Evolutionary conservation across 2,329 filamentous ascomycete species (phyloP), one percentile per base, ranked within the genome.

Genomic region (Microdochium paspali): DNA sequence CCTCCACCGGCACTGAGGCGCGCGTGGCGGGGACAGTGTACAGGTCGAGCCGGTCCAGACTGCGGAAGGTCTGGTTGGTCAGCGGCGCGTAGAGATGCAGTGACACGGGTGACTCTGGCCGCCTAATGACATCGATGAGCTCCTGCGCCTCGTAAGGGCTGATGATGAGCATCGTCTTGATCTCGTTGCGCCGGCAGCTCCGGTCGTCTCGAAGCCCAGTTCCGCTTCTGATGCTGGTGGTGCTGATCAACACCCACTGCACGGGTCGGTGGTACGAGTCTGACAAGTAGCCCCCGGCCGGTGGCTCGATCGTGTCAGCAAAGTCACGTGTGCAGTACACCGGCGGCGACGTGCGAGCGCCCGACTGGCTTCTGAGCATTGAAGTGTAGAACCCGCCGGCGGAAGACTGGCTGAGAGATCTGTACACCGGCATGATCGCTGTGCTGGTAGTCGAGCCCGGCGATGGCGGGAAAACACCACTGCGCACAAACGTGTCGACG

Each of bases 61-160:
- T 40, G 18, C 35, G 35, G 35, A 40, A 40, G 6, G n/a, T 20
- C 23, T 40, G n/a, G 35, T 40, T 40, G 1, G 62, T 58, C 0
- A 74, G 66, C 1, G 79, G 68, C 1, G 71, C 55, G 49, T 81
- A 84, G 0, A 79, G 35, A 54, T 77, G 73, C 43, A 85, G 35
- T 20, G 35, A 0, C 60, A 57, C 0, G 74, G 69, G 3, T 51
- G 42, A 0, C 50, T 47, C n/a, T n/a, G n/a, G n/a, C n/a, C n/a
- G 0, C 62, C 70, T 46, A 2, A 85, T 71, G 0, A 32, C 5
- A 0, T 64, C 53, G 0, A 78, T 51, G 0, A 86, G 60, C 2
- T 61, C 13, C 3, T 85, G 67, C 0, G 77, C 82, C 53, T 87
- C 84, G 24, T 62, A 76, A 0, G 79, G 77, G 52, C 79, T 85